Conservation (phyloP, 495 filamentous ascomycete genomes). For the Hypoxylon rickii region DNA sequence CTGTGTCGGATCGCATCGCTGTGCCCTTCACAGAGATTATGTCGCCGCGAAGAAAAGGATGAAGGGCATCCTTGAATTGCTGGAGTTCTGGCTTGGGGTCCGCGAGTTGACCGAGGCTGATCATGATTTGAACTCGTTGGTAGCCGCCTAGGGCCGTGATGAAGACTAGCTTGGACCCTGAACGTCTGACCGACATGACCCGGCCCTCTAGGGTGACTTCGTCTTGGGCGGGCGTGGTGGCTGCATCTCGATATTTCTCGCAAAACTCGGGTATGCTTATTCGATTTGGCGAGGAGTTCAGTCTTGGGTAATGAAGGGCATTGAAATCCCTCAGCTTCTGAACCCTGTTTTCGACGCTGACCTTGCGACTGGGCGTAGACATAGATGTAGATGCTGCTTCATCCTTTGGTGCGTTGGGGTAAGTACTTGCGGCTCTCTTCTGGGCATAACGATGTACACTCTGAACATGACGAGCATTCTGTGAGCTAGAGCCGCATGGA, state of each 20-base stretch:
- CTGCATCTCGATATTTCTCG: constrained; percentile 37
- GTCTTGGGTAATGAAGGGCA: constrained; percentile 48
- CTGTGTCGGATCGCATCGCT: constrained; percentile 70
- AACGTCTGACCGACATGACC: constrained; percentile 47
- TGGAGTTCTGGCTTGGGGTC: constrained; percentile 12
- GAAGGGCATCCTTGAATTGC: constrained; percentile 37
- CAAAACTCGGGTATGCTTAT: constrained; percentile 47
- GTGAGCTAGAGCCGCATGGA: not conserved
- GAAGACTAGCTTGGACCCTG: constrained; percentile 77
- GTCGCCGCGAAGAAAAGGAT: constrained; percentile 37
- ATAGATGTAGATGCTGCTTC: constrained; percentile 7
- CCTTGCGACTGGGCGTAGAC: constrained; percentile 4
- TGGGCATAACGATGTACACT: constrained; percentile 5
- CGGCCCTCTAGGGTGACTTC: constrained; percentile 54
- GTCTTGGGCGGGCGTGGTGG: constrained; percentile 38
- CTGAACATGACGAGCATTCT: not conserved
- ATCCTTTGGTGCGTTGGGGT: not conserved
- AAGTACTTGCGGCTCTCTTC: not conserved
- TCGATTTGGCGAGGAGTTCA: constrained; percentile 35
- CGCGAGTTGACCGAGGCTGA: constrained; percentile 63
- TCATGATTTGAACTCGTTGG: constrained; percentile 71
- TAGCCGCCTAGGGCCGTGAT: constrained; percentile 76
- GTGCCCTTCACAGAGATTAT: constrained; percentile 61
- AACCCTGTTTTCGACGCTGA: constrained; percentile 18
- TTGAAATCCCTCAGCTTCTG: constrained; percentile 39